Evolutionary conservation across 805 yeast genomes (phyloP), one percentile per base, ranked within the genome.

Genomic region (Cephaloascus albidus): DNA sequence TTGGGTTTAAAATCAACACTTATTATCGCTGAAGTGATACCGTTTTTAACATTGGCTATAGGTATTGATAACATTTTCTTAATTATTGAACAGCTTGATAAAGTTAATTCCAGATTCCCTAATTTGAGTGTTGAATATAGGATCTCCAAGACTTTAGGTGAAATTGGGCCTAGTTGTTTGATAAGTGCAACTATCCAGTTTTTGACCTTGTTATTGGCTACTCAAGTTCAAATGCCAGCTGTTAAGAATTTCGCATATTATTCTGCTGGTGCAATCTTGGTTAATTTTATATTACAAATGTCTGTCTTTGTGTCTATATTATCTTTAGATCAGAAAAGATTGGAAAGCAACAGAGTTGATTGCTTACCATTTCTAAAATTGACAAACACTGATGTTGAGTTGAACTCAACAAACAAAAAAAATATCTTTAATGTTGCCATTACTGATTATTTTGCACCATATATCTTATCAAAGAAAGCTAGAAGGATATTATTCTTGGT

Each of bases 11-110:
- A 85, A 51, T 85, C 95, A 0, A 90, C 97, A 0, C 65, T 90
- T 34, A 89, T 90, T 46, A 87, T 90, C 41, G 97, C 97, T 2
- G 97, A 93, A 56, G 98, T 90, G 4, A 90, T 90, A 27, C 97
- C 97, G 8, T 90, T 90, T 53, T 65, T 90, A 50, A 84, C 90
- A 12, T 67, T 90, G 42, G 98, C 98, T 0, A 81, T 90, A 40
- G 98, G 98, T n/a, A 87, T 90, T 20, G 98, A 90, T 60, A 90
- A 90, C 55, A 85, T 90, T 19, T 93, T 89, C 53, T 63, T 90
- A 46, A 76, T 90, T 17, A 81, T 87, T 1, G 89, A 89, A 54
- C 95, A 88, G 51, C 65, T 85, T 36, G 74, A 78, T 34, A 60
- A 68, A 16, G 72, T 79, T 20, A 73, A 73, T 36, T 69, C 61